Evolutionary conservation across 2,329 filamentous ascomycete species (phyloP).

Genomic region (Aspergillus aculeatinus): DNA sequence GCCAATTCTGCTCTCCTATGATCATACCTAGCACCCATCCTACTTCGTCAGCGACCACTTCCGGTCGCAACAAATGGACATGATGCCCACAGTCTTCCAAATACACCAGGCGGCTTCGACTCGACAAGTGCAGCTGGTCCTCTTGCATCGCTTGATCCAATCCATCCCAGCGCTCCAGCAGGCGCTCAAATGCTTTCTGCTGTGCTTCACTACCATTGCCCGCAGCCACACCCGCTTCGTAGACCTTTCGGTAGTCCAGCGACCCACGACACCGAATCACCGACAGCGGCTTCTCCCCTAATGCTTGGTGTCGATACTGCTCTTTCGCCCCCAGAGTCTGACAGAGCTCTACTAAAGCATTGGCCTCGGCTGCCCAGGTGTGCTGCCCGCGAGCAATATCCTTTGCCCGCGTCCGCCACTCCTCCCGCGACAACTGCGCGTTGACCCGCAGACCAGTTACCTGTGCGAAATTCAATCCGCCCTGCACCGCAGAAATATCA

Average conservation of each 20-base stretch:
- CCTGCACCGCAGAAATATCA: constrained; percentile 32
- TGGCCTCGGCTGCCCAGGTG: constrained; percentile 25
- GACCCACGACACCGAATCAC: constrained; percentile 37
- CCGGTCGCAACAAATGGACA: constrained; percentile 38
- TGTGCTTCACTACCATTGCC: constrained; percentile 37
- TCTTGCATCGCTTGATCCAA: constrained; percentile 29
- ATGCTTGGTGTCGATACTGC: constrained; percentile 29
- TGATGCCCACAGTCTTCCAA: constrained; percentile 40
- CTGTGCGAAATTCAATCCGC: constrained; percentile 30
- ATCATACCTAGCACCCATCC: constrained; percentile 32
- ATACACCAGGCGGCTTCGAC: constrained; percentile 29
- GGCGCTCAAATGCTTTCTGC: constrained; percentile 26
- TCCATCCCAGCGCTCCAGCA: constrained; percentile 32
- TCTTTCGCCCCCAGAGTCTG: constrained; percentile 28
- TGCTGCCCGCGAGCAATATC: constrained; percentile 27
- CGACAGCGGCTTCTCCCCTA: constrained; percentile 34
- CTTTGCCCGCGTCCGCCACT: constrained; percentile 35
- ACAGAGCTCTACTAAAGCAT: constrained; percentile 25
- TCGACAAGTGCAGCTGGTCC: constrained; percentile 36
- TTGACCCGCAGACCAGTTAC: constrained; percentile 34
- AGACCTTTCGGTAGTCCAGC: constrained; percentile 35
- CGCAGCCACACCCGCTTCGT: constrained; percentile 30
- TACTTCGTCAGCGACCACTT: constrained; percentile 38
- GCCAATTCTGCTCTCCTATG: neutral
- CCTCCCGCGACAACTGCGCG: constrained; percentile 31